Evolutionary conservation across 2,329 filamentous ascomycete genomes (phyloP).

Genomic region (Sarocladiaceae sp.): DNA sequence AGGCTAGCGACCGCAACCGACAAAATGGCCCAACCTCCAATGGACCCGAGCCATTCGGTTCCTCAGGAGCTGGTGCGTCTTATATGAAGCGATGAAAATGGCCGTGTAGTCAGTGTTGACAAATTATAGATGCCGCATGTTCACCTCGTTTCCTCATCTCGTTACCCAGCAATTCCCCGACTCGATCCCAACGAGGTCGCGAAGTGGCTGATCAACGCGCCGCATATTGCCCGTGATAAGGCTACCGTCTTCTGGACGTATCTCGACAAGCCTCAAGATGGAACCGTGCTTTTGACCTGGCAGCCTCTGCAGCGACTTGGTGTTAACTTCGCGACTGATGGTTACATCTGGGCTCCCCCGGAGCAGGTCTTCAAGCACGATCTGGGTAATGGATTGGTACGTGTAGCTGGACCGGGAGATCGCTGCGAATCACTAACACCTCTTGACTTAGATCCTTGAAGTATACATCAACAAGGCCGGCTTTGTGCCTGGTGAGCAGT

Average conservation of each 20-base stretch:
- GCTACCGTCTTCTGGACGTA: conserved; percentile 93
- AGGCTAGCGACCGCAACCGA: conserved; percentile 7
- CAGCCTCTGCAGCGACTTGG: conserved; percentile 70
- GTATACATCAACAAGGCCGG: conserved; percentile 80
- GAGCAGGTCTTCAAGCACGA: conserved; percentile 77
- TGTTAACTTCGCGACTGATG: conserved; percentile 81
- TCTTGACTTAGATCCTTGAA: conserved; percentile 66
- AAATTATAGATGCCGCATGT: conserved; percentile 71
- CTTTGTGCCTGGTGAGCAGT: conserved; percentile 70
- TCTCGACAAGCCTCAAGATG: conserved; percentile 76
- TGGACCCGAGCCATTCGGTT: conserved; percentile 36
- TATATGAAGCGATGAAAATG: not conserved
- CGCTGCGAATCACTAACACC: not conserved
- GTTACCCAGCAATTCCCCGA: conserved; percentile 69
- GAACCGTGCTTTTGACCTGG: conserved; percentile 82
- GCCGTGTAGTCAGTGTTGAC: conserved; percentile 14
- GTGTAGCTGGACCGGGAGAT: conserved; percentile 15
- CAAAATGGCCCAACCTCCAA: conserved; percentile 34
- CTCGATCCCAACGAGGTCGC: conserved; percentile 74
- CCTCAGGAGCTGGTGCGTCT: conserved; percentile 36
- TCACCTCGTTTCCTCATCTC: conserved; percentile 80
- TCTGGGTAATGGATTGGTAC: conserved; percentile 55
- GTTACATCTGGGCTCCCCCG: conserved; percentile 82
- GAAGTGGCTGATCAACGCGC: conserved; percentile 77
- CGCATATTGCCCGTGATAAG: conserved; percentile 77